A percentile compares a stretch with the other conserved stretches of the same genome.
phyloP scores from a whole-genome alignment of 2,329 filamentous ascomycete species.

The Cercospora sp. region DNA sequence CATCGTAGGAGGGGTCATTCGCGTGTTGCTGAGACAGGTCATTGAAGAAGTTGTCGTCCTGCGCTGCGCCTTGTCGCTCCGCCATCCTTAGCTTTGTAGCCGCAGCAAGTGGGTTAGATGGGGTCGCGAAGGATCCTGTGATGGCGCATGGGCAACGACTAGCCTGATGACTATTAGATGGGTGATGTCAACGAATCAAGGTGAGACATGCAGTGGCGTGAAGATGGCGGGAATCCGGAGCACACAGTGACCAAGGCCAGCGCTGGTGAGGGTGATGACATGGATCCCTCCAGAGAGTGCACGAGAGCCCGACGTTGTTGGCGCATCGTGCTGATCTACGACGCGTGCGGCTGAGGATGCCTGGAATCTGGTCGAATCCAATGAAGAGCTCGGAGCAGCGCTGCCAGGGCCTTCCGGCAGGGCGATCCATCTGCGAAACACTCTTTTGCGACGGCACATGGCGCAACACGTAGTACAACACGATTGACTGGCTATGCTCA shows the following conservation, averaged over 20 bases:
- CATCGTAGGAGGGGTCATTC: conserved; percentile 43
- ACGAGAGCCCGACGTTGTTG: neutral
- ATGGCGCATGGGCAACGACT: neutral
- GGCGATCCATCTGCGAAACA: neutral
- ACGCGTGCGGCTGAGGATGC: conserved; percentile 1
- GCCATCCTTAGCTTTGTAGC: conserved; percentile 23
- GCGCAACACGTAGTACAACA: neutral
- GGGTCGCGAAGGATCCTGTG: neutral
- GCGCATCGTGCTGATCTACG: neutral
- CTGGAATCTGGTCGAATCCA: conserved; percentile 2
- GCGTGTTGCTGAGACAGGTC: conserved; percentile 53
- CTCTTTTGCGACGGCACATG: neutral
- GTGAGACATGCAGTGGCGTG: neutral
- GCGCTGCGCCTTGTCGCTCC: conserved; percentile 28
- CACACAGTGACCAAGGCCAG: neutral
- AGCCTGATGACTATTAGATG: neutral
- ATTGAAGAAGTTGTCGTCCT: conserved; percentile 56
- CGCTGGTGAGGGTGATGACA: neutral
- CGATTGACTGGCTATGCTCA: conserved; percentile 22
- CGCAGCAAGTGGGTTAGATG: neutral
- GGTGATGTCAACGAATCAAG: neutral
- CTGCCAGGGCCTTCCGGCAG: neutral
- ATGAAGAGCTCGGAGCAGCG: conserved; percentile 1
- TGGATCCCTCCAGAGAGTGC: neutral
- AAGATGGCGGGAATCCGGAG: neutral